Evolutionary conservation across 1,284 basidiomycete genomes (phyloP).

Genomic region (Cerioporus squamosus): DNA sequence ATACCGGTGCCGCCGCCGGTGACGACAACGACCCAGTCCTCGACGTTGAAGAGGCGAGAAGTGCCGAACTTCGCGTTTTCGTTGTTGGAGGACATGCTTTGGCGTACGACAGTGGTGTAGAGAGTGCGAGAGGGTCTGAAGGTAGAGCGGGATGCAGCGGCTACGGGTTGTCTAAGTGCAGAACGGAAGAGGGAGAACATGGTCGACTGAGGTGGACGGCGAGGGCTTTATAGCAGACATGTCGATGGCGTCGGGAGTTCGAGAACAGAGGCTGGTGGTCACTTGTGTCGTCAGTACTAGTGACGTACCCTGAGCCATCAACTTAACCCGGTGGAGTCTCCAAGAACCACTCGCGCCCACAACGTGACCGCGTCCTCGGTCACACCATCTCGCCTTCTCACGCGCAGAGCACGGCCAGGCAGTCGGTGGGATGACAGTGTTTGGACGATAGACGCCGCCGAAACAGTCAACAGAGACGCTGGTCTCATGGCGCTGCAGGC

Average conservation of each 20-base stretch:
- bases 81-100: conserved; percentile 16
- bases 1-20: conserved; percentile 48
- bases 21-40: conserved; percentile 41
- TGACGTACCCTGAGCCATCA: background rate
- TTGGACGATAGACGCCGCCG: no score
- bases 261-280: background rate
- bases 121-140: conserved; percentile 4
- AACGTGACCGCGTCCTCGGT: conserved; percentile 7
- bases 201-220: background rate
- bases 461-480: no score
- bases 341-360: conserved; percentile 5
- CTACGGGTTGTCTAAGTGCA: conserved; percentile 7
- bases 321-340: conserved; percentile 5
- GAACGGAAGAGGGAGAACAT: conserved; percentile 15
- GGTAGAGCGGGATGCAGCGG: background rate
- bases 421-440: background rate
- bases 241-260: background rate
- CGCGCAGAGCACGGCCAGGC: background rate
- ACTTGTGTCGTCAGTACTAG: conserved; percentile 9
- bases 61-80: conserved; percentile 27
- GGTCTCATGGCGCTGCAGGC: no score
- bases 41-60: conserved; percentile 36
- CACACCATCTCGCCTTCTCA: background rate
- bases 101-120: conserved; percentile 1
- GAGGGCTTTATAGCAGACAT: background rate